Conservation (phyloP, 352 stramenopile species). For the Pythium oligandrum region DNA sequence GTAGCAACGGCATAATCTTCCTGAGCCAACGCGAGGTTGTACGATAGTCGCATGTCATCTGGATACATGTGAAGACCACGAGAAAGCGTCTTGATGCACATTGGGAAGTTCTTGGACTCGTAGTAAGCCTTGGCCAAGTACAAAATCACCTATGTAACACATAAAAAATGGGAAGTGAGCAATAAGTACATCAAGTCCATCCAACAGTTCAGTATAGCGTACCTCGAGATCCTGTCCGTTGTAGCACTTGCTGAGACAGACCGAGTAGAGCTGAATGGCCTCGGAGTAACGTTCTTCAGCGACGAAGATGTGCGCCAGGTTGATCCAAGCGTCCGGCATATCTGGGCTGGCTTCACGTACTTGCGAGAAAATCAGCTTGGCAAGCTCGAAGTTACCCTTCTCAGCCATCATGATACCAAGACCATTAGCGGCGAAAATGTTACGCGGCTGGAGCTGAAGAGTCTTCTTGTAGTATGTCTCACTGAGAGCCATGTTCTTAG, state of each 20-base stretch:
- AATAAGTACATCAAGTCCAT: slow-evolving; percentile 3
- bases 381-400: slow-evolving; percentile 95
- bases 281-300: slow-evolving; percentile 95
- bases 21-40: slow-evolving; percentile 82
- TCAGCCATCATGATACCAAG: slow-evolving; percentile 97
- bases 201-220: slow-evolving; percentile 1
- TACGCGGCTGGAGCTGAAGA: slow-evolving; percentile 87
- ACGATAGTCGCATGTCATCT: slow-evolving; percentile 78
- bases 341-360: slow-evolving; percentile 95
- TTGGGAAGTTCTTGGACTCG: slow-evolving; percentile 86
- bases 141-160: slow-evolving; percentile 33
- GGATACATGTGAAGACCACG: slow-evolving; percentile 74
- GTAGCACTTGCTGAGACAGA: slow-evolving; percentile 88
- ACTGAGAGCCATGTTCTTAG: slow-evolving; percentile 93
- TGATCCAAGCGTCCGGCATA: slow-evolving; percentile 95
- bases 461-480: slow-evolving; percentile 97
- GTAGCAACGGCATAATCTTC: slow-evolving; percentile 86
- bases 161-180: slow-evolving; percentile 1
- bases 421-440: slow-evolving; percentile 97
- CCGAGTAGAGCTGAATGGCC: slow-evolving; percentile 95
- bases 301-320: slow-evolving; percentile 96
- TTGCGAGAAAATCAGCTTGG: slow-evolving; percentile 95
- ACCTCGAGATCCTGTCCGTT: slow-evolving; percentile 80
- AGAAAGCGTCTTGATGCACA: slow-evolving; percentile 81
- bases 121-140: slow-evolving; percentile 89